Conservation (phyloP, 495 filamentous ascomycete species). For the Pyrenula massariospora region DNA sequence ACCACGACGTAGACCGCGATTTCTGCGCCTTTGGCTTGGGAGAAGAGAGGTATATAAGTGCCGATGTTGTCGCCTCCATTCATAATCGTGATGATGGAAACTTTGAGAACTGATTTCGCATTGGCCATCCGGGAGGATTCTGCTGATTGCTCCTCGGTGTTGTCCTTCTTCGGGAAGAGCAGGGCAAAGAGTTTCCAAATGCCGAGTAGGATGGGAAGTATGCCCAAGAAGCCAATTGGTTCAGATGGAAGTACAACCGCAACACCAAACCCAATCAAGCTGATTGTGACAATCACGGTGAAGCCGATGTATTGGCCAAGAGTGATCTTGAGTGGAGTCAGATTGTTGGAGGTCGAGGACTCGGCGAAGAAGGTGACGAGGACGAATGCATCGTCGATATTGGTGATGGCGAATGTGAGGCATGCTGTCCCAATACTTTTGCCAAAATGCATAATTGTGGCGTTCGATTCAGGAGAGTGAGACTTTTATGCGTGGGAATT, state of each 20-base stretch:
- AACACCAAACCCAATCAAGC: conserved; percentile 8
- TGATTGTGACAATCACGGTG: conserved; percentile 7
- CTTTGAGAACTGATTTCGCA: conserved; percentile 5
- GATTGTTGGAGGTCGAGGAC: conserved; percentile 2
- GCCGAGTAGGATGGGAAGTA: too few species aligned
- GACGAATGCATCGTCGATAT: conserved; percentile 11
- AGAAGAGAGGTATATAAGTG: conserved; percentile 8
- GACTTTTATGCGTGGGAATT: too few species aligned
- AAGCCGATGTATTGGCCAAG: conserved; percentile 9
- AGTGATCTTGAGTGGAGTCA: conserved; percentile 7
- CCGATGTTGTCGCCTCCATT: conserved; percentile 10
- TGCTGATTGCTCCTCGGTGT: too few species aligned
- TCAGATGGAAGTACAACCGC: conserved; percentile 6
- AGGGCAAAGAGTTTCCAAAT: too few species aligned
- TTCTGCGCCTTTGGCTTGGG: conserved; percentile 8
- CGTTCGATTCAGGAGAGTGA: too few species aligned
- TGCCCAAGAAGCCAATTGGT: too few species aligned
- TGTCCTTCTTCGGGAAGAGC: too few species aligned
- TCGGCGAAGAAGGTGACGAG: conserved; percentile 9
- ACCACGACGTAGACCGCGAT: conserved; percentile 8
- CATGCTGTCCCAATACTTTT: conserved; percentile 7
- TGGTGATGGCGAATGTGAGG: conserved; percentile 9
- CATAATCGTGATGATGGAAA: conserved; percentile 5
- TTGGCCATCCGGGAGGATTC: too few species aligned
- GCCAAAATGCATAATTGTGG: conserved; percentile 10